A percentile compares a stretch with the other conserved stretches of the same genome.
phyloP scores from a whole-genome alignment of 2,329 filamentous ascomycete species.

The Beauveria rudraprayagi region DNA sequence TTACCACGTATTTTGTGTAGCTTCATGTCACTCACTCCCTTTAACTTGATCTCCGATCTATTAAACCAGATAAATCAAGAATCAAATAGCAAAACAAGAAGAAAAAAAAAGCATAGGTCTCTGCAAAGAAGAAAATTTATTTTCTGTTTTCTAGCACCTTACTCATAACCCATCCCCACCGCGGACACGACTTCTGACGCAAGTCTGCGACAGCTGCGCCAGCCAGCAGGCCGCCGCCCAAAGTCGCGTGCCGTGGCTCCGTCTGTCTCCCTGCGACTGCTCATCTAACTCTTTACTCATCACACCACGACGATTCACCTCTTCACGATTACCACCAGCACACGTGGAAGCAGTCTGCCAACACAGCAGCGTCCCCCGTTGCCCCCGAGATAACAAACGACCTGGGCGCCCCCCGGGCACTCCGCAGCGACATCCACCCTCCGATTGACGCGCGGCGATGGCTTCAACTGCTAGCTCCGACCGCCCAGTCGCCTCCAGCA shows the following conservation, averaged over 20 bases:
- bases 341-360: not conserved
- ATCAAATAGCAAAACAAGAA: too few species aligned
- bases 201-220: slow-evolving; percentile 2
- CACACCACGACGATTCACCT: not conserved
- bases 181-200: not conserved
- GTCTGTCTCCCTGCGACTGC: not conserved
- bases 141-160: not conserved
- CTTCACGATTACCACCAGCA: not conserved
- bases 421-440: not conserved
- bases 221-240: not conserved
- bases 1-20: too few species aligned
- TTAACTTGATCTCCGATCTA: too few species aligned
- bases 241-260: slow-evolving; percentile 3
- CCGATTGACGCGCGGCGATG: not conserved
- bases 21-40: too few species aligned
- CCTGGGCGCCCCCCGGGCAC: not conserved
- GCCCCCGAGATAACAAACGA: not conserved
- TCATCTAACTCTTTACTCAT: not conserved
- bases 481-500: not conserved
- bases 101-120: too few species aligned
- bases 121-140: not conserved
- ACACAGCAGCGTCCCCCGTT: not conserved
- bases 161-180: not conserved
- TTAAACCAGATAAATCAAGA: too few species aligned
- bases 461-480: slow-evolving; percentile 1